Conservation (phyloP, 2,329 filamentous ascomycete species). For the Trichoderma gracile region DNA sequence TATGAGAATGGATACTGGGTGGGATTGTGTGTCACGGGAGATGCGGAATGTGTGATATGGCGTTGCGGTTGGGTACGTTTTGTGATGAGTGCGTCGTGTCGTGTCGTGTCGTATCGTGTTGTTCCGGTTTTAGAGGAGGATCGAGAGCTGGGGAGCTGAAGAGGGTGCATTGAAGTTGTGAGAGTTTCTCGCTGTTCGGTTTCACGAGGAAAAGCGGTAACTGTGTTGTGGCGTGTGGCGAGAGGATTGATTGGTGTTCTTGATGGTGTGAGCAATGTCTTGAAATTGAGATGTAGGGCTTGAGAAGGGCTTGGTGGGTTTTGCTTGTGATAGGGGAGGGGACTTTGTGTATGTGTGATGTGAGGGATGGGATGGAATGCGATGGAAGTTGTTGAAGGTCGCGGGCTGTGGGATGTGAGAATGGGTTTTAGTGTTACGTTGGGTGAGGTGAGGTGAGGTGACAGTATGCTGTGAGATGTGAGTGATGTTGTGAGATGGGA, state of each 20-base stretch:
- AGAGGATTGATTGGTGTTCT: background rate
- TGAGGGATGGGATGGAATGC: background rate
- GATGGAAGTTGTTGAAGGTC: background rate
- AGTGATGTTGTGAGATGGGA: background rate
- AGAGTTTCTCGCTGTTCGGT: background rate
- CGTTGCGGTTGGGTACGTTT: no score
- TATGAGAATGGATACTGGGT: no score
- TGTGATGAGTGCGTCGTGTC: no score
- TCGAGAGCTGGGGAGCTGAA: background rate
- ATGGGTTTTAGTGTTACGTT: no score
- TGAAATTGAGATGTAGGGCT: background rate
- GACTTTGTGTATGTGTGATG: background rate
- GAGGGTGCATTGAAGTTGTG: background rate
- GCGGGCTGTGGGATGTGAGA: no score
- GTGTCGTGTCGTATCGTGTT: no score
- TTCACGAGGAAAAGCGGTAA: background rate
- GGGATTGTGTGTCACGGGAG: background rate
- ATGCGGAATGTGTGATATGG: background rate
- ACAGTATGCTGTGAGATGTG: background rate
- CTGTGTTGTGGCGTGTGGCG: background rate
- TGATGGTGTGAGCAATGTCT: background rate
- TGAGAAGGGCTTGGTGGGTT: background rate
- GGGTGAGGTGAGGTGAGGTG: background rate
- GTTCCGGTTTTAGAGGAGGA: no score
- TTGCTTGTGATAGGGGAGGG: background rate